Evolutionary conservation across 805 yeast genomes (phyloP), one percentile per base, ranked within the genome.

Genomic region (Suhomyces emberorum): DNA sequence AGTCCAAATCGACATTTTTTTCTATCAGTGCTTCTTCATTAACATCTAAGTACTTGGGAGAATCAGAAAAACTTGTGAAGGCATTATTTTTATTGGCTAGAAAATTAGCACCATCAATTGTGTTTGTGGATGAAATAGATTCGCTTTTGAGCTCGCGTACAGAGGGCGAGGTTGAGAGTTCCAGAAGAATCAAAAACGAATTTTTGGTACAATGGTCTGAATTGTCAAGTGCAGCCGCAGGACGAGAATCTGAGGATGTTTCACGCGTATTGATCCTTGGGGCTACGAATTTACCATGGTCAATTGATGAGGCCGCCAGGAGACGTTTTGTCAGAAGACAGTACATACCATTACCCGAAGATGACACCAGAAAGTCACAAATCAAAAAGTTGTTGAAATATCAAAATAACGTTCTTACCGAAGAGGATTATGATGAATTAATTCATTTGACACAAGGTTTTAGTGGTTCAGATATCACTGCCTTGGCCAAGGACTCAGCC

Each of bases 231-330:
- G 95, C 97, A 0, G 96, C 37, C 77, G 95, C 44, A 1, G 88
- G 87, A 1, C 72, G 79, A 33, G 83, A 79, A 32, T 55, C 65
- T 5, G 62, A 54, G 28, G 70, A 65, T 33, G 63, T 59, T 15
- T 55, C 63, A 34, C 69, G 97, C 36, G 98, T 91, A 3, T 67
- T 93, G 25, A 95, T 91, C 3, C 64, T 93, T 27, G 98, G 96
- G 0, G 97, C 98, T 1, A 91, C 98, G 0, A 93, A 91, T 57
- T 58, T 91, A 43, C 98, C 98, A 0, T 91, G 98, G 98, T 83
- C 88, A 2, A 88, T 86, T 42, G 98, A 91, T 59, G 98, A 93
- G 53, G 97, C 97, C 2, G 97, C 98, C 1, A 70, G 97, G 51
- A 75, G 98, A 57, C 72, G 98, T 44, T 91, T 91, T 61, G 95